Base-by-base conservation (phyloP, 768 basidiomycete genomes). In the Tulasnella sp. region DNA sequence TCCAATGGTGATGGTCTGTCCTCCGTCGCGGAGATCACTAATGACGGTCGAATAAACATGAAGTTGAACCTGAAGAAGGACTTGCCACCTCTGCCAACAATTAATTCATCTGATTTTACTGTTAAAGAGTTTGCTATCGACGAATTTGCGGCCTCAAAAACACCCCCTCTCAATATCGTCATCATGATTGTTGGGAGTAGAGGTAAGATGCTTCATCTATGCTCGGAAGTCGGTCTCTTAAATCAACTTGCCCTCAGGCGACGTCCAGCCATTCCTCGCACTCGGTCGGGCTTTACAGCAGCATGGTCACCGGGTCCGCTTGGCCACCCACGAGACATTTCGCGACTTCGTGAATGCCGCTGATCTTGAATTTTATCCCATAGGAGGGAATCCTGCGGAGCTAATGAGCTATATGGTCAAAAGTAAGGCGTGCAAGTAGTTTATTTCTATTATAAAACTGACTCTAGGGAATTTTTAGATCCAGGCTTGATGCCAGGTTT, bases 381-480 rank as follows among this genome's bases (percentile, higher is more conserved):
- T 78, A 28, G 78, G 79, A 9, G 79, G 78, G 1, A 69, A 77
- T 61, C 79, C 78, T 0, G 71, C 74, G 45, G 75, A 78, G 48
- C 63, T 81, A 9, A 80, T 81, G 78, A 75, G 75, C 40, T 81
- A 79, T 55, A 80, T 81, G 79, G 79, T 81, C 40, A 77, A 76
- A 62, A 81, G 79, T 79, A 54, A 56, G 71, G 57, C 13, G 31
- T 16, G 28, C 22, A 9, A 24, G 37, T 22, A 20, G 33, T 34
- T 32, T 49, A 24, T 22, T 40, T 0, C 12, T 34, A 28, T 19
- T 24, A 44, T 20, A n/a, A n/a, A n/a, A n/a, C n/a, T n/a, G n/a
- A n/a, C n/a, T n/a, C n/a, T n/a, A n/a, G 29, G 16, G 33, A 4
- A 32, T 27, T 20, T 29, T 3, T 49, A 79, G 77, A 80, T 62